Conservation (phyloP, 2,329 filamentous ascomycete genomes). For the Venturia effusa region DNA sequence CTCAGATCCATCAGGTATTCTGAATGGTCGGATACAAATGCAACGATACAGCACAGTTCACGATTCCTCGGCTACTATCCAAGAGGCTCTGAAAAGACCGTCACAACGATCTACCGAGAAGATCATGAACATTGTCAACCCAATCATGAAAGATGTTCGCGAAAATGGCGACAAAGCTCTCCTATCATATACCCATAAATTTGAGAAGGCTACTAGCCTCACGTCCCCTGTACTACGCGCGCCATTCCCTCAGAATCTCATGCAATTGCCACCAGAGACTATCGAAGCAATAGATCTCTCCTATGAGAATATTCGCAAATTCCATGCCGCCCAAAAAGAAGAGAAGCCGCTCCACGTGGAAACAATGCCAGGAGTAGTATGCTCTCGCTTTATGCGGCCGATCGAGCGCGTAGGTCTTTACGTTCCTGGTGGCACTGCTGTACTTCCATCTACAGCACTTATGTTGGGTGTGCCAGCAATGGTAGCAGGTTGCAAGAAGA, state of each 20-base stretch:
- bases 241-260: conserved; percentile 74
- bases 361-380: conserved; percentile 95
- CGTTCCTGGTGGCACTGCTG: conserved; percentile 89
- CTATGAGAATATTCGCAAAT: conserved; percentile 87
- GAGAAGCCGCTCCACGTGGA: conserved; percentile 74
- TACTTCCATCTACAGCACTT: conserved; percentile 91
- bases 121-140: conserved; percentile 81
- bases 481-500: conserved; percentile 93
- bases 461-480: conserved; percentile 97
- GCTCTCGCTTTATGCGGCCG: conserved; percentile 81
- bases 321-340: conserved; percentile 86
- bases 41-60: conserved; percentile 61
- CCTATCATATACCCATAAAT: conserved; percentile 91
- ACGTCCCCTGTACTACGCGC: conserved; percentile 82
- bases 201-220: conserved; percentile 88
- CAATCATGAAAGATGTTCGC: conserved; percentile 83
- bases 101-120: conserved; percentile 92
- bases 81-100: conserved; percentile 69
- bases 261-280: conserved; percentile 76
- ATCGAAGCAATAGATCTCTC: conserved; percentile 87
- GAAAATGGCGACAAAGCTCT: conserved; percentile 77
- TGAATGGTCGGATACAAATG: conserved; percentile 64
- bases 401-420: conserved; percentile 97
- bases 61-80: conserved; percentile 53
- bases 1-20: conserved; percentile 36